phyloP scores from a whole-genome alignment of 1,139 yeast species.

The Diutina pseudorugosa region DNA sequence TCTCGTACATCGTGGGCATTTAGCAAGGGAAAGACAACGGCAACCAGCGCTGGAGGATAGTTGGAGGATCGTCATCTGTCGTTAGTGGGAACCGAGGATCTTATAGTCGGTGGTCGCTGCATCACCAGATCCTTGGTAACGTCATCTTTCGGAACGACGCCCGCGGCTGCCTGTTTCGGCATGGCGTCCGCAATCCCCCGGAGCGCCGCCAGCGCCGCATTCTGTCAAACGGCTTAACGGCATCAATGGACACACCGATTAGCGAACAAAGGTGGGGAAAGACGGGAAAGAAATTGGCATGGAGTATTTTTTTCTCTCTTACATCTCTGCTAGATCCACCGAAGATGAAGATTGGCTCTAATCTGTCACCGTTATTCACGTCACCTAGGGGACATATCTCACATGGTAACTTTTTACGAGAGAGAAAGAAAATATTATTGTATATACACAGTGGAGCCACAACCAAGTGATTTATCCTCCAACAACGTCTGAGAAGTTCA shows the following conservation, averaged over 20 bases:
- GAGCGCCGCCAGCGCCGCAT: neutral
- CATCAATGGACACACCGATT: too few species aligned
- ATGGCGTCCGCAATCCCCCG: neutral
- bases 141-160: neutral
- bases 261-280: neutral
- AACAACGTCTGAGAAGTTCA: too few species aligned
- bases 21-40: neutral
- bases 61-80: too few species aligned
- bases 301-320: too few species aligned
- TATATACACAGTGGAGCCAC: neutral
- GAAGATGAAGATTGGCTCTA: too few species aligned
- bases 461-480: neutral
- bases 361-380: too few species aligned
- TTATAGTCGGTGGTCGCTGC: neutral
- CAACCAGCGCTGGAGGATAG: neutral
- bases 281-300: too few species aligned
- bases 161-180: neutral
- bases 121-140: neutral
- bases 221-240: neutral
- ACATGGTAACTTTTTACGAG: too few species aligned
- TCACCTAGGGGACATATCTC: too few species aligned
- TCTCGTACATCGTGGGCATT: conserved; percentile 2
- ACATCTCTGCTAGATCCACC: too few species aligned
- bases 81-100: neutral
- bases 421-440: too few species aligned